These are phyloP conservation scores for Ilyonectria mors-panacis DNA, from an alignment of 2,329 filamentous ascomycete species.

Conservation along the genomic window DNA sequence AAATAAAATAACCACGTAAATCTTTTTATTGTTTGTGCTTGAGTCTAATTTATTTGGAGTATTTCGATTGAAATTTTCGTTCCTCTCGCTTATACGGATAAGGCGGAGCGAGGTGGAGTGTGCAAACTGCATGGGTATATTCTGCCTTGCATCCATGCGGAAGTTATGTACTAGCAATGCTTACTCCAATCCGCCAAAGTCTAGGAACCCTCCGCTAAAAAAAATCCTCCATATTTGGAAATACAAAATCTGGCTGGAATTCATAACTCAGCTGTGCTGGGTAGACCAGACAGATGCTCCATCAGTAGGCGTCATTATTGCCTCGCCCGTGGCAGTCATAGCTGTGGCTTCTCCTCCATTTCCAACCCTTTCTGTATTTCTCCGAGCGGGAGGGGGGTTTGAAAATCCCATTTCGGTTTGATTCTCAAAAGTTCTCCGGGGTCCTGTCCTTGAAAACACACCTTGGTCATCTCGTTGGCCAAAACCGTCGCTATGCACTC, in stretches of 20 bases:
- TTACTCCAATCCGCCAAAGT: not conserved
- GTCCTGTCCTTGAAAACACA: not conserved
- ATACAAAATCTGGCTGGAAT: not conserved
- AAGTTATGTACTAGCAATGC: no score
- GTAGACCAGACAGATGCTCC: not conserved
- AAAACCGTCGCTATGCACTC: not conserved
- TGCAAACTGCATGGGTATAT: no score
- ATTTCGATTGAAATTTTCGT: no score
- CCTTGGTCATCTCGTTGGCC: not conserved
- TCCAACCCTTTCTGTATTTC: not conserved
- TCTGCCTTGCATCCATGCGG: no score
- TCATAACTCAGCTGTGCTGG: not conserved
- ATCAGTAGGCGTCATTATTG: not conserved
- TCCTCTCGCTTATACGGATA: no score
- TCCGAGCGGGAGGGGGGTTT: not conserved
- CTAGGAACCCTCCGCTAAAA: not conserved
- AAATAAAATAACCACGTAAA: no score
- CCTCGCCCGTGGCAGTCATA: not conserved
- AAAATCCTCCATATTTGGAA: not conserved
- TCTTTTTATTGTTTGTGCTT: no score
- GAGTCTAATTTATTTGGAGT: no score
- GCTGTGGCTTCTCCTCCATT: not conserved
- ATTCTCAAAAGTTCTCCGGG: not conserved
- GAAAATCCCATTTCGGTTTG: not conserved
- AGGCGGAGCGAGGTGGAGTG: no score